phyloP scores from a whole-genome alignment of 768 basidiomycete species.

The Butyriboletus loyo region DNA sequence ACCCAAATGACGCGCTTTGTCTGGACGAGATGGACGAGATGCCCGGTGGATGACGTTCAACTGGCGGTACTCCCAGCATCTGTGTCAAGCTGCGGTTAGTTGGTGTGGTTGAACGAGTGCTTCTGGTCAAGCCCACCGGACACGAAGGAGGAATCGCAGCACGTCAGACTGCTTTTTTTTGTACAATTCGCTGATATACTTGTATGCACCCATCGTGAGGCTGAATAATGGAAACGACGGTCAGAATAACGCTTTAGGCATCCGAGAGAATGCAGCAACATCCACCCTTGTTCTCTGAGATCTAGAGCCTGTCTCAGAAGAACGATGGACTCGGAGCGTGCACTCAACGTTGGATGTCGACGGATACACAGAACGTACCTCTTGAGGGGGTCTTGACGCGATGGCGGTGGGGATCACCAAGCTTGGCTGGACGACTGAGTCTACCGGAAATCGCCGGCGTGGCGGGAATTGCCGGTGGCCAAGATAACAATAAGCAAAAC shows the following conservation, averaged over 20 bases:
- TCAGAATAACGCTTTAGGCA: conserved; percentile 11
- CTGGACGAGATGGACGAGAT: conserved; percentile 95
- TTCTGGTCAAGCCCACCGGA: conserved; percentile 56
- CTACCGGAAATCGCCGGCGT: conserved; percentile 19
- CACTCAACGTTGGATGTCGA: neutral
- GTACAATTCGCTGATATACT: conserved; percentile 96
- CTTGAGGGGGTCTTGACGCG: conserved; percentile 22
- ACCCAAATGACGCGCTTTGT: conserved; percentile 97
- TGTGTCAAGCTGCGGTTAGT: conserved; percentile 29
- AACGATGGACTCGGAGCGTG: conserved; percentile 1
- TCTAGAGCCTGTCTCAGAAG: neutral
- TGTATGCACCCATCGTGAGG: conserved; percentile 87
- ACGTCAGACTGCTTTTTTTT: conserved; percentile 99
- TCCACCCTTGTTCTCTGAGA: conserved; percentile 23
- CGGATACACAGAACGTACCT: conserved; percentile 25
- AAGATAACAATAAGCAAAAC: conserved; percentile 24
- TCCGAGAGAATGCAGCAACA: conserved; percentile 16
- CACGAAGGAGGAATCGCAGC: conserved; percentile 95
- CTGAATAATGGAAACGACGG: conserved; percentile 20
- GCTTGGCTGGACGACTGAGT: neutral
- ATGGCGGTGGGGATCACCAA: conserved; percentile 8
- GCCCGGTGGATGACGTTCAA: conserved; percentile 98
- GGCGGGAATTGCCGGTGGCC: conserved; percentile 26
- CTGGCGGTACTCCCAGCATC: conserved; percentile 99
- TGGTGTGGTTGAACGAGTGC: neutral